Evolutionary conservation across 2,329 filamentous ascomycete genomes (phyloP), one percentile per base, ranked within the genome.

Genomic region (Piedraia hortae): DNA sequence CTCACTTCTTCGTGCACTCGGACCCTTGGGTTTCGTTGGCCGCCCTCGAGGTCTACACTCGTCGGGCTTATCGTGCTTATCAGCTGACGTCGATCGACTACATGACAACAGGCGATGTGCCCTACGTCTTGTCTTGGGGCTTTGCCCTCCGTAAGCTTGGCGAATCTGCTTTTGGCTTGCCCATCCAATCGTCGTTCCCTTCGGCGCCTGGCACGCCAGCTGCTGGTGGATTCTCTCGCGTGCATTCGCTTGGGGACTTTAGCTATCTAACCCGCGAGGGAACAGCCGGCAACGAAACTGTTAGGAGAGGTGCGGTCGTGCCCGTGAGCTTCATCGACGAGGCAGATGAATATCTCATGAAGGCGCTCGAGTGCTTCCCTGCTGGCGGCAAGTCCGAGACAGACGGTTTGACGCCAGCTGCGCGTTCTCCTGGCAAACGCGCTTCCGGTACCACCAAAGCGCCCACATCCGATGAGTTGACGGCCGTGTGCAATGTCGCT

Each of bases 181-280:
- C 77, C 6, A 46, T 80, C 8, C 62, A 68, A 40, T 78, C 77
- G 2, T 70, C 70, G 9, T 70, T 71, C 31, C 74, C 82, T 14
- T 88, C 78, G 6, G 53, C 51, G 6, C 52, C 52, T n/a, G 88
- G 78, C 10, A 55, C 52, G 3, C 51, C 52, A 8, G 39, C 44
- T 21, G 59, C 61, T 34, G 53, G 56, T 30, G n/a, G n/a, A n/a
- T 72, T 80, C 46, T 74, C 77, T 51, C 67, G 80, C 35, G 71
- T 93, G 39, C 67, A 73, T 51, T 93, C 85, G 24, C 85, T 97
- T 46, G 90, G 78, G 45, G 85, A 97, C 42, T 75, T 97, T 71
- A 75, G 77, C 9, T 90, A 89, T 46, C 53, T 91, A 28, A 58
- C 64, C 28, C 63, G 63, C 32, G 69, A 71, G 42, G 60, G 63